phyloP scores from a whole-genome alignment of 2,329 filamentous ascomycete genomes.

The Aschersonia sp. region DNA sequence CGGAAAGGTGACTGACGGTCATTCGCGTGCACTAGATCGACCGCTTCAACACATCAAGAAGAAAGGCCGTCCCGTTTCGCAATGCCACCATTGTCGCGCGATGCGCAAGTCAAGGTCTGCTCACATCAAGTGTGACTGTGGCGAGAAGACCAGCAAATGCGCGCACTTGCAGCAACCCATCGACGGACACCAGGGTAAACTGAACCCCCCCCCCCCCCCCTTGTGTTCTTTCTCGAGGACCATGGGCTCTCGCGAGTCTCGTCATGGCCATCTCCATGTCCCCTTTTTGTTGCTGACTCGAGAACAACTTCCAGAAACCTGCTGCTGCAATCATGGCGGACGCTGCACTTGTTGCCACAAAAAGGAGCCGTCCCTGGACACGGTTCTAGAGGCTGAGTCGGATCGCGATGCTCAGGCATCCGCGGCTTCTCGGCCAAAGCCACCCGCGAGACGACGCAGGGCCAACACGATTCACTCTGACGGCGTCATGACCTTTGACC shows the following conservation, averaged over 20 bases:
- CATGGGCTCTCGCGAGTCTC: not conserved
- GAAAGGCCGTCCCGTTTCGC: constrained; percentile 92
- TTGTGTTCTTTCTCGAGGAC: not conserved
- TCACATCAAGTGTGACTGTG: constrained; percentile 94
- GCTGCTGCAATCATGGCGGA: constrained; percentile 56
- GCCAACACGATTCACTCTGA: constrained; percentile 51
- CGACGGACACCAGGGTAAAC: constrained; percentile 44
- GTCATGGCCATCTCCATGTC: no score
- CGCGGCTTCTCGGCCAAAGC: constrained; percentile 22
- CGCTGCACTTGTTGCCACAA: constrained; percentile 52
- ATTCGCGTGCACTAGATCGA: constrained; percentile 46
- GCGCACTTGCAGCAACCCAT: constrained; percentile 41
- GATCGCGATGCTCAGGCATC: constrained; percentile 26
- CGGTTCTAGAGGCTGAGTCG: constrained; percentile 50
- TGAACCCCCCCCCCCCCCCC: not conserved
- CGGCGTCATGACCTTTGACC: constrained; percentile 42
- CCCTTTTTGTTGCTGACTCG: no score
- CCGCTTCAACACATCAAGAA: constrained; percentile 91
- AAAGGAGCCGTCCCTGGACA: constrained; percentile 45
- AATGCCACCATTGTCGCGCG: constrained; percentile 92
- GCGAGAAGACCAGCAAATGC: constrained; percentile 72
- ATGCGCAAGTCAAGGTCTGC: constrained; percentile 93
- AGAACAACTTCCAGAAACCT: constrained; percentile 34
- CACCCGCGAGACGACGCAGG: constrained; percentile 33
- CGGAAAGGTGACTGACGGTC: not conserved